These are phyloP conservation scores for Helichrysum umbraculigerum DNA, from an alignment of 129 eudicot genomes.

Conservation along the genomic window DNA sequence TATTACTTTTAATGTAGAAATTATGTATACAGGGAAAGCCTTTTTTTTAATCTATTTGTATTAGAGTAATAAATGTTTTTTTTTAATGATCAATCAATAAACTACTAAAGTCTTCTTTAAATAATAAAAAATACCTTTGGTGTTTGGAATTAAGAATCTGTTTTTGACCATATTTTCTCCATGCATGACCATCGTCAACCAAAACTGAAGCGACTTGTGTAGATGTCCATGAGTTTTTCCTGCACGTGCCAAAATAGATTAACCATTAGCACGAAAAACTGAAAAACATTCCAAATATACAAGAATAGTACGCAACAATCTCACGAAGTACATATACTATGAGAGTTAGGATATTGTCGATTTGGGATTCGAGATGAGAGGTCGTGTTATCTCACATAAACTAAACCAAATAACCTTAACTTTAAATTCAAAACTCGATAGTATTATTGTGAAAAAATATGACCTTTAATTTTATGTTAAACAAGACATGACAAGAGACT, in stretches of 20 bases:
- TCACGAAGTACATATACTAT: no score
- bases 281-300: not conserved
- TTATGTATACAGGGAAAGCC: not conserved
- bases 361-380: no score
- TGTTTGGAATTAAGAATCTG: slow-evolving; percentile 42
- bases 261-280: not conserved
- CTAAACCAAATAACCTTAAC: no score
- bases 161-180: slow-evolving; percentile 85
- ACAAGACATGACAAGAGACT: no score
- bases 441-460: no score
- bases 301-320: no score
- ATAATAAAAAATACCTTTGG: slow-evolving; percentile 41
- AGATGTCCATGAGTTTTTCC: slow-evolving; percentile 42
- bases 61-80: not conserved
- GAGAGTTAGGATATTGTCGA: no score
- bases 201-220: slow-evolving; percentile 25
- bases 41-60: not conserved
- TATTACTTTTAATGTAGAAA: not conserved
- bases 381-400: no score
- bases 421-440: no score
- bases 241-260: slow-evolving; percentile 8
- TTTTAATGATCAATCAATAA: no score
- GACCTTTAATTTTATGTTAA: no score
- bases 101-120: not conserved
- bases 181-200: slow-evolving; percentile 61